Base-by-base conservation (phyloP, 1,139 yeast species). In the Casaregolazyma lundiana region DNA sequence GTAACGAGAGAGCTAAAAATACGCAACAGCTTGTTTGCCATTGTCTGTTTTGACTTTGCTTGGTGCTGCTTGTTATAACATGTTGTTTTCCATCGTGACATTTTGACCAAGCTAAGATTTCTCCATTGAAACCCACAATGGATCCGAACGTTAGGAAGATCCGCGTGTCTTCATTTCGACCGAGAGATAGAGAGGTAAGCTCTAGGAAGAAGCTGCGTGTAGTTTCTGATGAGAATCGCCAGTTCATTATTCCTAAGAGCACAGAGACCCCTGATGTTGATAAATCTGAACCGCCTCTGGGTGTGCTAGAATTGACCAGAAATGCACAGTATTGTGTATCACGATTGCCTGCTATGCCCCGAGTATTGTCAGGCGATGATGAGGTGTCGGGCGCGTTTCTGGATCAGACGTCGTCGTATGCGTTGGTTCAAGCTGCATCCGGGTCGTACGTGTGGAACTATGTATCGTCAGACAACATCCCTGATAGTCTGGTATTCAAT, bases 371-470 rank as follows among this genome's bases (percentile, higher is more conserved):
- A 18, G 53, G 44, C 0, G 45, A 36, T 13, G 49, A 43, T 8
- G 46, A 34, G 5, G 43, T 49, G 17, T 43, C 69, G 44, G 70
- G 71, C 48, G 90, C 84, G 0, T 68, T 70, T 48, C 63, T 82
- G 4, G 88, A 82, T 60, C 69, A 75, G 32, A 56, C 55, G 7
- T 75, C 87, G 2, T 70, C 72, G 35, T 78, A 75, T 60, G 81
- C 87, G 0, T 67, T 84, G 26, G 72, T 77, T 6, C 69, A 79
- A 3, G 73, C 80, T 17, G 70, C 68, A 21, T 65, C 71, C 11
- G 69, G 78, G 36, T 72, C 84, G 29, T 75, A 77, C 57, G 83
- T 84, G 4, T 89, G 95, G 92, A 72, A 78, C 47, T 84, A 82
- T 59, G 69, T 72, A 46, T 76, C 88, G 0, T 72, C 77, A 7